These are phyloP conservation scores for Ustilago sp. DNA, from an alignment of 1,284 basidiomycete genomes.

Conservation along the genomic window DNA sequence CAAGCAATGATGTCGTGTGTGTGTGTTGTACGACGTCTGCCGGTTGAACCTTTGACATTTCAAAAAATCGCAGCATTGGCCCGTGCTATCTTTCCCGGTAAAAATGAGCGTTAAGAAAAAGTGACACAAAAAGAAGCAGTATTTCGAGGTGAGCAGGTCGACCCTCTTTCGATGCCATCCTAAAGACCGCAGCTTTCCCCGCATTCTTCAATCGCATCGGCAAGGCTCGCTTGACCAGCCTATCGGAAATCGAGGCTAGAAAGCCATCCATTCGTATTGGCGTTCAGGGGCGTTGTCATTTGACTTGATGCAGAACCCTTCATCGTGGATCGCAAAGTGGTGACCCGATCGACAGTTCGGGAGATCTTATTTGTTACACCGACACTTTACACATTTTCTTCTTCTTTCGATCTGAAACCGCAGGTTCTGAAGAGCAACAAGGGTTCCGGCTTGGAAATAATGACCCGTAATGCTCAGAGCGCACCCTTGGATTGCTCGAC, in stretches of 20 bases:
- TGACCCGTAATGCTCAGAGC: no score
- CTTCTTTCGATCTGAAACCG: not conserved
- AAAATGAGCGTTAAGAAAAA: constrained; percentile 1
- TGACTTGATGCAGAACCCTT: no score
- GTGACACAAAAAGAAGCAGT: constrained; percentile 1
- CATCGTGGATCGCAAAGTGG: not conserved
- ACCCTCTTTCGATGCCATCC: not conserved
- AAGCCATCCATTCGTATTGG: no score
- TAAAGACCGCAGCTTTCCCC: constrained; percentile 9
- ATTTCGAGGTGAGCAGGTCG: not conserved
- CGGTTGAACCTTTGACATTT: constrained; percentile 2
- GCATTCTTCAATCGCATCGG: not conserved
- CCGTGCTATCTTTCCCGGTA: constrained; percentile 3
- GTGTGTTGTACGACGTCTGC: not conserved
- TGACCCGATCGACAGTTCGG: not conserved
- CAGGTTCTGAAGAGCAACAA: not conserved
- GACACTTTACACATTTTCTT: not conserved
- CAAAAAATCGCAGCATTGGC: constrained; percentile 2
- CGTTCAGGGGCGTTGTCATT: not conserved
- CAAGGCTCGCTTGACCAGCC: not conserved
- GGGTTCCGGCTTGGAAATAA: no score
- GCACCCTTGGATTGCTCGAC: not conserved
- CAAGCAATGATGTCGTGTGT: constrained; percentile 2
- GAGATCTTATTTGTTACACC: not conserved
- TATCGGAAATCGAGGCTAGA: no score